A percentile compares a stretch with the other conserved stretches of the same genome.
These are phyloP conservation scores for Pyrenophora teres DNA, from an alignment of 2,329 filamentous ascomycete species.

Conservation along the genomic window DNA sequence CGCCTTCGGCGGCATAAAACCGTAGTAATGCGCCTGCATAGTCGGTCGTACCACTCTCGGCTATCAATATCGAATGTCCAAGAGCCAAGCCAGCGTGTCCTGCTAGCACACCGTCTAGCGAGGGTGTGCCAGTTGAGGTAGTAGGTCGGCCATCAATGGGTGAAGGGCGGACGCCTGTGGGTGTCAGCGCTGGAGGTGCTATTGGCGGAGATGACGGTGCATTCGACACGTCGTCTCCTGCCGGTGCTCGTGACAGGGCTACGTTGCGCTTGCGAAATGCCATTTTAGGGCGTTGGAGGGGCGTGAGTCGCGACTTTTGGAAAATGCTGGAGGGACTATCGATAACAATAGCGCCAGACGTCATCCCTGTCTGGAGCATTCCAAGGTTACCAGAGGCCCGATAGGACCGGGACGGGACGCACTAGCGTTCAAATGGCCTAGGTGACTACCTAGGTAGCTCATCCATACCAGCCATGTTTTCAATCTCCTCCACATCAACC, in stretches of 20 bases:
- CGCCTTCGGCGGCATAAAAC: constrained; percentile 91
- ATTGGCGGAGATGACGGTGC: constrained; percentile 15
- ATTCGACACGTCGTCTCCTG: constrained; percentile 22
- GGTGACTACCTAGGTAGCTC: no score
- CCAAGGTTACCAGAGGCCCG: no score
- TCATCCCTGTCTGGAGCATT: no score
- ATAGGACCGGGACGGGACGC: no score
- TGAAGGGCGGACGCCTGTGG: constrained; percentile 73
- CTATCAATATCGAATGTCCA: constrained; percentile 78
- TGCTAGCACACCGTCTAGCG: constrained; percentile 81
- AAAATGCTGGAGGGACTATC: constrained; percentile 19
- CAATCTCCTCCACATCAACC: no score
- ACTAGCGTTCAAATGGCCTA: no score
- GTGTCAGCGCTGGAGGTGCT: constrained; percentile 18
- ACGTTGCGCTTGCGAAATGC: constrained; percentile 72
- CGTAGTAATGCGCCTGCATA: constrained; percentile 82
- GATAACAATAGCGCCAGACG: constrained; percentile 4
- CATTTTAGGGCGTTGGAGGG: constrained; percentile 51
- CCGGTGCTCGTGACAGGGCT: constrained; percentile 53
- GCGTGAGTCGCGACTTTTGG: constrained; percentile 9
- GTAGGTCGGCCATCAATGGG: constrained; percentile 84
- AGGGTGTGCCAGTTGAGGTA: constrained; percentile 88
- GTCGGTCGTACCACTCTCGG: constrained; percentile 92
- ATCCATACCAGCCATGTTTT: no score
- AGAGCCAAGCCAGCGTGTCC: constrained; percentile 85